These are phyloP conservation scores for Sphaerulina vaccinii DNA, from an alignment of 2,329 filamentous ascomycete genomes.

Conservation along the genomic window DNA sequence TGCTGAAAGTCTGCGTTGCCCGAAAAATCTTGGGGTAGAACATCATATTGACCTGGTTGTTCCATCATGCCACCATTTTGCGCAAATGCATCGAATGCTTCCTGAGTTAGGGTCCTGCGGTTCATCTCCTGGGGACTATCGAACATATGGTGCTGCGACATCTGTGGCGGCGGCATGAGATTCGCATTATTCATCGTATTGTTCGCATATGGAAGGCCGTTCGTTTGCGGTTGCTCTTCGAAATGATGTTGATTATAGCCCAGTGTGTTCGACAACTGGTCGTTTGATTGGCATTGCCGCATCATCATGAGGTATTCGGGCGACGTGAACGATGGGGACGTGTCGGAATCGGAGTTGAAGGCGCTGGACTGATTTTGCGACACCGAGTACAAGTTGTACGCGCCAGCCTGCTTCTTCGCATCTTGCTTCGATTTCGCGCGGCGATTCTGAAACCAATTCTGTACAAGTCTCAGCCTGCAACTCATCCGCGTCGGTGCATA, in stretches of 20 bases:
- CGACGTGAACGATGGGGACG: constrained; percentile 34
- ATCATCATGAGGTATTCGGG: constrained; percentile 36
- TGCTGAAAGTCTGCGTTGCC: constrained; percentile 23
- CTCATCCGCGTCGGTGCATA: constrained; percentile 2
- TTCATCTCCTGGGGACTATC: constrained; percentile 38
- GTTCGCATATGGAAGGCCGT: constrained; percentile 8
- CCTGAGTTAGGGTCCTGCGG: constrained; percentile 39
- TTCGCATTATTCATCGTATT: not conserved
- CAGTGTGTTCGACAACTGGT: constrained; percentile 18
- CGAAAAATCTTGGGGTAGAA: constrained; percentile 20
- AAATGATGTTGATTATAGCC: constrained; percentile 13
- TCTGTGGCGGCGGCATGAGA: constrained; percentile 13
- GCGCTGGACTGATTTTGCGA: constrained; percentile 4
- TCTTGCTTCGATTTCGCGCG: constrained; percentile 55
- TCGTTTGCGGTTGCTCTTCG: constrained; percentile 11
- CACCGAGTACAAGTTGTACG: constrained; percentile 28
- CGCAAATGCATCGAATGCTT: constrained; percentile 38
- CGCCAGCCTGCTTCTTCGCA: constrained; percentile 45
- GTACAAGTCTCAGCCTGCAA: constrained; percentile 35
- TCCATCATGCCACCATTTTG: constrained; percentile 27
- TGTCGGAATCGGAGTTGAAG: constrained; percentile 34
- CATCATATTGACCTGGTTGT: constrained; percentile 19
- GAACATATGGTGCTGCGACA: constrained; percentile 29
- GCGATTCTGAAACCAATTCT: constrained; percentile 58
- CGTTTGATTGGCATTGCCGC: constrained; percentile 27